phyloP scores from a whole-genome alignment of 371 early-diverging fungal genomes.

The Lichtheimia ramosa region DNA sequence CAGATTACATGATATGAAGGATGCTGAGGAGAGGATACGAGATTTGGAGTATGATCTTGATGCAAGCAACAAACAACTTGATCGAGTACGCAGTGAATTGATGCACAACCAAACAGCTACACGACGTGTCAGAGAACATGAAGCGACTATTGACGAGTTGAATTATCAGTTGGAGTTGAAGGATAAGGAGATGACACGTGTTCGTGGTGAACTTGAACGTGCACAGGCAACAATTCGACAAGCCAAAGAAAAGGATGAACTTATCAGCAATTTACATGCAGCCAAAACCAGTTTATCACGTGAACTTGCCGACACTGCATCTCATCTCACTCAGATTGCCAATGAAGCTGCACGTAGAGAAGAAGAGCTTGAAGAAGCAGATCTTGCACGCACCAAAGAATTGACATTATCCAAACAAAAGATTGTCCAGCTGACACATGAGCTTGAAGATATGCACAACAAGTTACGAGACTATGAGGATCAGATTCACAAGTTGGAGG shows the following conservation, averaged over 20 bases:
- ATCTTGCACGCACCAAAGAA: background rate
- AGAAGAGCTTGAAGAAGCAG: background rate
- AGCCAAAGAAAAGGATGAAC: background rate
- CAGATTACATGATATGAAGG: constrained; percentile 20
- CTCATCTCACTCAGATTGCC: background rate
- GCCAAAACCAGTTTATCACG: background rate
- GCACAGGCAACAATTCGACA: background rate
- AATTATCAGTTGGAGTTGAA: background rate
- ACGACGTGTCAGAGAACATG: no score
- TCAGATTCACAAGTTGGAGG: background rate
- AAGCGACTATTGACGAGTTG: background rate
- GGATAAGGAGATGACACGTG: background rate
- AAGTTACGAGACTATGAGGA: background rate
- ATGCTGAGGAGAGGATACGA: constrained; percentile 9
- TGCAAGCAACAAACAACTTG: background rate
- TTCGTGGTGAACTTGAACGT: background rate
- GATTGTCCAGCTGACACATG: background rate
- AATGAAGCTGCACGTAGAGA: background rate
- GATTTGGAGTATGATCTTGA: background rate
- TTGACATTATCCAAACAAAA: background rate
- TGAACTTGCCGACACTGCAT: constrained; percentile 5
- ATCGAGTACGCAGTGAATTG: background rate
- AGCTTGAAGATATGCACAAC: background rate
- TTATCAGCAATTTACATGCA: background rate
- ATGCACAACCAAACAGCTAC: background rate